Percentiles rank a stretch among this genome's conserved stretches.
Evolutionary conservation across 305 asterid species (phyloP).

Genomic region (Fraxinus albicans): DNA sequence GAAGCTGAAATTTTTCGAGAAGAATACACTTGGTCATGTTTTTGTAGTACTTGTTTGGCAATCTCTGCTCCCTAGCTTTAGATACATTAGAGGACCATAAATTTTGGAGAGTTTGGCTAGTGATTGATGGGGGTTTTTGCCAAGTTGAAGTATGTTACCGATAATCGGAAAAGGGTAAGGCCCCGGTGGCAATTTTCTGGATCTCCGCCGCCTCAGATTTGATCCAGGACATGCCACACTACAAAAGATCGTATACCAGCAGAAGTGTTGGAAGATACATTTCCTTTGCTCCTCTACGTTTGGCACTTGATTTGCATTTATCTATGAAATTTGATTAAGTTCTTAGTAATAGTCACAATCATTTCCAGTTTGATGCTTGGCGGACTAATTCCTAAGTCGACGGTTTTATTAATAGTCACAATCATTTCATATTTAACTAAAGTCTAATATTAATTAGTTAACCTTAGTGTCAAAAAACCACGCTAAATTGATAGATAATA

Average conservation of each 20-base stretch:
- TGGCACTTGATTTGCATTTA: neutral
- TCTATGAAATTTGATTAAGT: no score
- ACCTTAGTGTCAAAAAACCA: no score
- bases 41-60: slow-evolving; percentile 1
- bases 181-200: slow-evolving; percentile 39
- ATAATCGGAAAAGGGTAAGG: slow-evolving; percentile 33
- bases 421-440: no score
- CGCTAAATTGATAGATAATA: no score
- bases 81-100: slow-evolving; percentile 41
- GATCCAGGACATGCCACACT: neutral
- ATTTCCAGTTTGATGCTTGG: neutral
- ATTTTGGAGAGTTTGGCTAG: slow-evolving; percentile 32
- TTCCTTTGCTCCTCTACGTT: neutral
- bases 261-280: neutral
- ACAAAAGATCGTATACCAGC: neutral
- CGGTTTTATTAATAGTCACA: no score
- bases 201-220: slow-evolving; percentile 9
- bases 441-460: no score
- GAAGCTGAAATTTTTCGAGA: neutral
- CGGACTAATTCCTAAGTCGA: no score
- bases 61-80: slow-evolving; percentile 30
- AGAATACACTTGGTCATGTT: neutral
- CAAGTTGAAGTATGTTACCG: slow-evolving; percentile 38
- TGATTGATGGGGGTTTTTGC: slow-evolving; percentile 35
- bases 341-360: no score